Evolutionary conservation across 23 red algal genomes (phyloP).

Genomic region (Gracilariopsis chorda): DNA sequence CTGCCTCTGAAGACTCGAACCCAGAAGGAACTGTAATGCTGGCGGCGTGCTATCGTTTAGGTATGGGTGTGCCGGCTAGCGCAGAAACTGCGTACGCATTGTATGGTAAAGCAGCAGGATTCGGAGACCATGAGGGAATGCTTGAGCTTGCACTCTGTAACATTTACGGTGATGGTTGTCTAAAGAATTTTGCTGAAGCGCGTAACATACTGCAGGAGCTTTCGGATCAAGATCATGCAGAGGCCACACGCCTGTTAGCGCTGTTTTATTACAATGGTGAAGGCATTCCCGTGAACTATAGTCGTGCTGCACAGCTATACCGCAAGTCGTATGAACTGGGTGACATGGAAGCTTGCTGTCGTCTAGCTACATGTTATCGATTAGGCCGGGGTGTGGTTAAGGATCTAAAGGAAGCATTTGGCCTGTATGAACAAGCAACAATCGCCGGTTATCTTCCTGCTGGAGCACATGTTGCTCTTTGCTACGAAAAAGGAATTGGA

Average conservation of each 20-base stretch:
- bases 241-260: constrained; percentile 33
- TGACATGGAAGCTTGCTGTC: constrained; percentile 9
- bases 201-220: constrained; percentile 39
- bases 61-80: constrained; percentile 11
- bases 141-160: constrained; percentile 42
- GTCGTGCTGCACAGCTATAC: constrained; percentile 23
- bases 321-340: constrained; percentile 2
- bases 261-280: constrained; percentile 24
- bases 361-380: constrained; percentile 1
- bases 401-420: constrained; percentile 17
- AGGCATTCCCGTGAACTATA: not conserved
- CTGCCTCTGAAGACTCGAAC: not conserved
- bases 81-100: not conserved
- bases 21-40: constrained; percentile 21
- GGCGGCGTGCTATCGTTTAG: constrained; percentile 26
- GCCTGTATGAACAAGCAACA: constrained; percentile 21
- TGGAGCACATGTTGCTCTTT: constrained; percentile 10
- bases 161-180: constrained; percentile 40
- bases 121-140: constrained; percentile 22
- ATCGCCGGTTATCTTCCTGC: constrained; percentile 15
- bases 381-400: constrained; percentile 7
- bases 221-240: constrained; percentile 21
- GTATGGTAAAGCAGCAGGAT: constrained; percentile 6
- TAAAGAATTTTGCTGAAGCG: constrained; percentile 17
- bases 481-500: constrained; percentile 38